Conservation (phyloP, 129 eudicot genomes). For the Flaveria trinervia region DNA sequence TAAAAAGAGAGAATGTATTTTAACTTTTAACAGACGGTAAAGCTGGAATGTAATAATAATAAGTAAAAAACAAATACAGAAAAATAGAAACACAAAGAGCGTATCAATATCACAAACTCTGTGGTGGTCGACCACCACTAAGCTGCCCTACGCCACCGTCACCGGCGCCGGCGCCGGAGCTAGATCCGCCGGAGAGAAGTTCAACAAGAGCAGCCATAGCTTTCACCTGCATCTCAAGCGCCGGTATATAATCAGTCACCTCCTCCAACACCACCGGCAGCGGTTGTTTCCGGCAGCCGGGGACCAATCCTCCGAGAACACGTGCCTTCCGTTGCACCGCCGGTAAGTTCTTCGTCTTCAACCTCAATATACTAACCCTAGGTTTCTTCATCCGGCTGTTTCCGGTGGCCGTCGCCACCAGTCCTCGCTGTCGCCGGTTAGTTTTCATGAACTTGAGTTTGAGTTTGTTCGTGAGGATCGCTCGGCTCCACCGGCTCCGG, state of each 20-base stretch:
- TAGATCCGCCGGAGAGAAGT: constrained; percentile 49
- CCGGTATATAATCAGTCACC: constrained; percentile 81
- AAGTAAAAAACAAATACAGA: constrained; percentile 8
- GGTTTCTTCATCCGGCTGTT: constrained; percentile 62
- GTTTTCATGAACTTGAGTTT: constrained; percentile 71
- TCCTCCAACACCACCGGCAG: constrained; percentile 84
- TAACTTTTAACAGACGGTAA: constrained; percentile 28
- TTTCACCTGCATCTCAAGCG: constrained; percentile 91
- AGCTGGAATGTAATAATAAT: background rate
- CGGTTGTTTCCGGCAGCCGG: constrained; percentile 91
- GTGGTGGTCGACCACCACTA: constrained; percentile 35
- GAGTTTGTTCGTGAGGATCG: constrained; percentile 67
- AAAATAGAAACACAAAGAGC: constrained; percentile 22
- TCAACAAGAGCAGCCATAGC: constrained; percentile 73
- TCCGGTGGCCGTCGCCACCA: constrained; percentile 38
- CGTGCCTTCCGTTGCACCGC: constrained; percentile 70
- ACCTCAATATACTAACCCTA: constrained; percentile 49
- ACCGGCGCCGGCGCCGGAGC: constrained; percentile 39
- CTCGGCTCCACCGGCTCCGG: constrained; percentile 91
- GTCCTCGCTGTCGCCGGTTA: constrained; percentile 45
- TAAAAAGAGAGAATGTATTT: constrained; percentile 36
- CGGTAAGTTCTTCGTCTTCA: constrained; percentile 64
- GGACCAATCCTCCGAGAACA: constrained; percentile 71
- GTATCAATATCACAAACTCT: constrained; percentile 29
- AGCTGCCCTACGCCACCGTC: constrained; percentile 30